Conservation (phyloP, 2,329 filamentous ascomycete species). For the Fusarium phyllophilum region DNA sequence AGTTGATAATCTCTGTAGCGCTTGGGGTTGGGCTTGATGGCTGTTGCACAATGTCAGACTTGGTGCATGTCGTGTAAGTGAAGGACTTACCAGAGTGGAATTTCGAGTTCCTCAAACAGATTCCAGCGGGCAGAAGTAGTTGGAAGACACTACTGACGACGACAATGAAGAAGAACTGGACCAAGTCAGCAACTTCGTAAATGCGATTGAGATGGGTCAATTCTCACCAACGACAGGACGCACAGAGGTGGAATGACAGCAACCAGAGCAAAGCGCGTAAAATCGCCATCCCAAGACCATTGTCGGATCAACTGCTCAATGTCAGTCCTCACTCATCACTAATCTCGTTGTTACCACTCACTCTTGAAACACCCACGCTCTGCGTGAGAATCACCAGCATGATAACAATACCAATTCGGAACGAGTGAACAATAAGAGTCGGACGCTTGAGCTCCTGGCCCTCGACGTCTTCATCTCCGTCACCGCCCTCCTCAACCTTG, state of each 20-base stretch:
- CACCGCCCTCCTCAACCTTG: slow-evolving; percentile 43
- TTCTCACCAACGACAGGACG: slow-evolving; percentile 32
- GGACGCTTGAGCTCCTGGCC: slow-evolving; percentile 33
- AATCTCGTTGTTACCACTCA: background rate
- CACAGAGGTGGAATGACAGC: slow-evolving; percentile 34
- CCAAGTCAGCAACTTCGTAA: too few relatives aligned
- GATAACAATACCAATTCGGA: slow-evolving; percentile 42
- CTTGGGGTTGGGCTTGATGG: slow-evolving; percentile 43
- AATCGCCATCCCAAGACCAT: slow-evolving; percentile 39
- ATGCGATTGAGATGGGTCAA: too few relatives aligned
- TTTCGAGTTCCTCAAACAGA: slow-evolving; percentile 42
- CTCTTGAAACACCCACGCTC: slow-evolving; percentile 39
- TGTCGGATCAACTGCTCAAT: slow-evolving; percentile 14
- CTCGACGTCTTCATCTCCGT: slow-evolving; percentile 35
- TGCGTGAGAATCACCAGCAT: slow-evolving; percentile 42
- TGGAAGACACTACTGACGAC: slow-evolving; percentile 42
- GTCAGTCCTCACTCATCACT: fast-evolving
- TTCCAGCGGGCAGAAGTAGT: slow-evolving; percentile 37
- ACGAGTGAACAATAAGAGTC: slow-evolving; percentile 36
- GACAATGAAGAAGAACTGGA: slow-evolving; percentile 43
- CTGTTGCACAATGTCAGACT: background rate
- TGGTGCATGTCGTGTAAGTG: background rate
- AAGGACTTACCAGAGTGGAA: slow-evolving; percentile 39
- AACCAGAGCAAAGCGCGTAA: slow-evolving; percentile 29
- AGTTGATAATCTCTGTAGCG: slow-evolving; percentile 49